Conservation (phyloP, 2,329 filamentous ascomycete genomes). For the Penicillium sp. region DNA sequence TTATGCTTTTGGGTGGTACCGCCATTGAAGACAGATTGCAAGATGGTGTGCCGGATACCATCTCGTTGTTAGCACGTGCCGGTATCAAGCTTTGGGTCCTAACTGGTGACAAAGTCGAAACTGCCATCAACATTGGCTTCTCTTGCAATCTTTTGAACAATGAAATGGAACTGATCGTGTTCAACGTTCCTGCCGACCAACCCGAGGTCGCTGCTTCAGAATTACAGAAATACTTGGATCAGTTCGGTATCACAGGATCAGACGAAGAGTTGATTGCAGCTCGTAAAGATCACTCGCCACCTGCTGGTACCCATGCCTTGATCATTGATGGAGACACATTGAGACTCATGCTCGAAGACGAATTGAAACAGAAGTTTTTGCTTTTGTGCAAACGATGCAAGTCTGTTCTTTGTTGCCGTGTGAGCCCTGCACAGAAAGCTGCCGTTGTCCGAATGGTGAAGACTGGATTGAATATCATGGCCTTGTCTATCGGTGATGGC, state of each 20-base stretch:
- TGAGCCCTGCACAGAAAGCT: slow-evolving; percentile 94
- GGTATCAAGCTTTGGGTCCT: slow-evolving; percentile 99
- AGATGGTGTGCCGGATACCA: slow-evolving; percentile 94
- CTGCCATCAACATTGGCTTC: slow-evolving; percentile 98
- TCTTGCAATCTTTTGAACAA: slow-evolving; percentile 97
- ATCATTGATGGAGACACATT: slow-evolving; percentile 94
- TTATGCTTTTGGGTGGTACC: slow-evolving; percentile 84
- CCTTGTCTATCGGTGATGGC: slow-evolving; percentile 85
- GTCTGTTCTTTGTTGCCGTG: slow-evolving; percentile 93
- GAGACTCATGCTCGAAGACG: slow-evolving; percentile 77
- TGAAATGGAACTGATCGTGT: slow-evolving; percentile 91
- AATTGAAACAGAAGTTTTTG: slow-evolving; percentile 84
- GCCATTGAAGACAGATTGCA: slow-evolving; percentile 96
- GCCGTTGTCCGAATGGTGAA: slow-evolving; percentile 97
- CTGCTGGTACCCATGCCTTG: slow-evolving; percentile 81
- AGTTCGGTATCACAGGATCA: slow-evolving; percentile 76
- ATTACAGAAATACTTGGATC: slow-evolving; percentile 67
- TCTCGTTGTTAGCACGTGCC: slow-evolving; percentile 81
- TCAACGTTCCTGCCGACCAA: slow-evolving; percentile 78
- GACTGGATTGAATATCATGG: slow-evolving; percentile 91
- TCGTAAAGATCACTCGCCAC: slow-evolving; percentile 78
- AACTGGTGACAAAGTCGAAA: slow-evolving; percentile 98
- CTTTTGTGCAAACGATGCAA: slow-evolving; percentile 95
- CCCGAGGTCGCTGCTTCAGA: slow-evolving; percentile 62
- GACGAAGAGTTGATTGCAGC: slow-evolving; percentile 80